Evolutionary conservation across 805 yeast species (phyloP).

Genomic region (Suhomyces vadensis): DNA sequence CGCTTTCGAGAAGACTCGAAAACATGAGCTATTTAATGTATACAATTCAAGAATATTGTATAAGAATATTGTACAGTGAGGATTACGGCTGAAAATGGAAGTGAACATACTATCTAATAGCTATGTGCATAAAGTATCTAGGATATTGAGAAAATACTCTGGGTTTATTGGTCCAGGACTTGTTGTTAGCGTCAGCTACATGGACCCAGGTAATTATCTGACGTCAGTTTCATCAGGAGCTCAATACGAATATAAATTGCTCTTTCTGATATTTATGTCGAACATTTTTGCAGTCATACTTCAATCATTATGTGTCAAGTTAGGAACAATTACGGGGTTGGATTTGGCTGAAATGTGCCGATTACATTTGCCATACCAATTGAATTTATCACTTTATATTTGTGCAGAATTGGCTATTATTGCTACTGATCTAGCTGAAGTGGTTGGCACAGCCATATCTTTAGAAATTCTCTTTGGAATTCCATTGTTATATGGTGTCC

Average conservation of each 20-base stretch:
- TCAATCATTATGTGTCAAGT: conserved; percentile 79
- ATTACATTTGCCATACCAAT: conserved; percentile 62
- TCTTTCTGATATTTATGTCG: conserved; percentile 73
- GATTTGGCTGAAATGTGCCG: conserved; percentile 87
- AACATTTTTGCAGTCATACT: conserved; percentile 81
- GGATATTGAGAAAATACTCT: conserved; percentile 51
- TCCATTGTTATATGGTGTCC: conserved; percentile 74
- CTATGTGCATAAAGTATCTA: neutral
- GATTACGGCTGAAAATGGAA: neutral
- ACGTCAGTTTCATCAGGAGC: conserved; percentile 92
- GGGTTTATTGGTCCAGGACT: conserved; percentile 85
- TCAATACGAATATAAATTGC: conserved; percentile 66
- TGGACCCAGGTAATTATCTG: conserved; percentile 93
- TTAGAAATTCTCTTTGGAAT: conserved; percentile 72
- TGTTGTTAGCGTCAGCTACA: conserved; percentile 85
- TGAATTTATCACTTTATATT: conserved; percentile 62
- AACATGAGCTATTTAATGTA: no score
- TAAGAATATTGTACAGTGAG: no score
- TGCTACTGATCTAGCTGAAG: conserved; percentile 93
- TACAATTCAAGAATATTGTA: no score
- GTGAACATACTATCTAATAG: neutral
- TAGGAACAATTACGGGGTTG: conserved; percentile 87
- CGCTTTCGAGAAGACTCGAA: no score
- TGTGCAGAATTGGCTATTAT: conserved; percentile 85
- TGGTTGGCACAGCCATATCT: conserved; percentile 89